A percentile compares a stretch with the other conserved stretches of the same genome.
Conservation (phyloP, 2,329 filamentous ascomycete species). For the Zarea fungicola region DNA sequence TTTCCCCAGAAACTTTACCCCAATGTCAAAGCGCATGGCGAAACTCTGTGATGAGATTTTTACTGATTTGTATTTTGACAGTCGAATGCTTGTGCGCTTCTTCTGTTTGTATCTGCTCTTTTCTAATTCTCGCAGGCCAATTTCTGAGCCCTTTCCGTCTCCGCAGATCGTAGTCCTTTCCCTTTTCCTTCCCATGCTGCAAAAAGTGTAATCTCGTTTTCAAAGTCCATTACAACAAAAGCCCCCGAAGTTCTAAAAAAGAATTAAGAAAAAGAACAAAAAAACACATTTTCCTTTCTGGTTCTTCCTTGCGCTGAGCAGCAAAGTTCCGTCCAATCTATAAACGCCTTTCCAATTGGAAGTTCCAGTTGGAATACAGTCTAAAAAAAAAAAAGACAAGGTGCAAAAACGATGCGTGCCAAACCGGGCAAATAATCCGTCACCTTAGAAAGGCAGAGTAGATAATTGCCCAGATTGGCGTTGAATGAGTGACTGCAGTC, state of each 20-base stretch:
- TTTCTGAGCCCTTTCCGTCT: no score
- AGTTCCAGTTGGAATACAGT: slow-evolving; percentile 5
- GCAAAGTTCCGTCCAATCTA: slow-evolving; percentile 11
- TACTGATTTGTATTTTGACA: no score
- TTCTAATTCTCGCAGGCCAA: background rate
- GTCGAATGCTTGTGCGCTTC: no score
- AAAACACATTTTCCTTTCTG: slow-evolving; percentile 9
- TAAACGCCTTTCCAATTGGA: slow-evolving; percentile 3
- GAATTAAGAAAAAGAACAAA: no score
- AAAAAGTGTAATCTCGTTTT: background rate
- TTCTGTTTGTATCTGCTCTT: no score
- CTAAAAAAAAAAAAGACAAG: slow-evolving; percentile 1
- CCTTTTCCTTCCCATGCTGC: background rate
- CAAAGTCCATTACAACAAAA: slow-evolving; percentile 3
- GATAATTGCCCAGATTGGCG: background rate
- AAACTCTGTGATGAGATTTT: no score
- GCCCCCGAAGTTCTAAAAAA: background rate
- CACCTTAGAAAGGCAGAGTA: slow-evolving; percentile 14
- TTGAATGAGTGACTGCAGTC: slow-evolving; percentile 22
- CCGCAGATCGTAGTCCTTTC: no score
- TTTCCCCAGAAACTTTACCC: no score
- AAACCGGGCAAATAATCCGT: background rate
- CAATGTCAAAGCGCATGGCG: no score
- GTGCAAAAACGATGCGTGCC: background rate
- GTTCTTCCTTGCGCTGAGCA: slow-evolving; percentile 11